A percentile compares a stretch with the other conserved stretches of the same genome.
phyloP scores from a whole-genome alignment of 805 yeast species.

The Saccharomycopsis olivae region DNA sequence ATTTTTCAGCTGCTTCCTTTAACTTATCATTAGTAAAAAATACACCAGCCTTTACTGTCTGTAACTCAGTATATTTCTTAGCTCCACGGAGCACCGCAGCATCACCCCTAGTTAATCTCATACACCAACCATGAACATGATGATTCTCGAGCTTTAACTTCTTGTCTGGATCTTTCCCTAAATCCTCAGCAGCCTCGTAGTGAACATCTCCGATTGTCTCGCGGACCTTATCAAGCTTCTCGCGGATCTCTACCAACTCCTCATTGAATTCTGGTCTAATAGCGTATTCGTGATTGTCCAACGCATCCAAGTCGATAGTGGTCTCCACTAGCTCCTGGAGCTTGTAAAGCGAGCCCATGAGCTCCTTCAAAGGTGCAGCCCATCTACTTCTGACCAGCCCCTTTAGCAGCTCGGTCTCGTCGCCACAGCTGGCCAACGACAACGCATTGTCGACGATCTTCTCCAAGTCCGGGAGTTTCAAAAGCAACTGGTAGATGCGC shows the following conservation, averaged over 20 bases:
- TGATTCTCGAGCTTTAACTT: constrained; percentile 85
- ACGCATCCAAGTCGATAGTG: constrained; percentile 77
- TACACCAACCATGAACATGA: constrained; percentile 86
- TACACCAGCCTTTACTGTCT: constrained; percentile 93
- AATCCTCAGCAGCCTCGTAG: constrained; percentile 55
- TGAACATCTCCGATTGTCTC: constrained; percentile 51
- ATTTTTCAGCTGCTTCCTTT: constrained; percentile 47
- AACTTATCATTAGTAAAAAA: constrained; percentile 71
- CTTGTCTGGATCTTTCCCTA: constrained; percentile 75
- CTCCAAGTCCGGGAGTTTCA: constrained; percentile 59
- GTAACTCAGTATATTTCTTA: constrained; percentile 60
- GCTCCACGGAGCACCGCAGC: constrained; percentile 63
- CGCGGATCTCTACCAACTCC: constrained; percentile 49
- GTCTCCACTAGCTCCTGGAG: constrained; percentile 84
- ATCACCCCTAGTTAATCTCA: constrained; percentile 85
- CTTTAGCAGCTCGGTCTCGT: constrained; percentile 26
- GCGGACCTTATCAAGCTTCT: constrained; percentile 43
- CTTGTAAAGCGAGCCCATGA: constrained; percentile 44
- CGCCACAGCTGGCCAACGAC: no score
- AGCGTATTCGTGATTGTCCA: constrained; percentile 73
- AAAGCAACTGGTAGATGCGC: constrained; percentile 71
- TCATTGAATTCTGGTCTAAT: constrained; percentile 89
- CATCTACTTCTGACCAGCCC: constrained; percentile 40
- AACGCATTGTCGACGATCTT: constrained; percentile 38
- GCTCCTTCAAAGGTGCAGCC: constrained; percentile 43